Evolutionary conservation across 2,329 filamentous ascomycete genomes (phyloP), one percentile per base, ranked within the genome.

Genomic region (Albophoma yamanashiensis): DNA sequence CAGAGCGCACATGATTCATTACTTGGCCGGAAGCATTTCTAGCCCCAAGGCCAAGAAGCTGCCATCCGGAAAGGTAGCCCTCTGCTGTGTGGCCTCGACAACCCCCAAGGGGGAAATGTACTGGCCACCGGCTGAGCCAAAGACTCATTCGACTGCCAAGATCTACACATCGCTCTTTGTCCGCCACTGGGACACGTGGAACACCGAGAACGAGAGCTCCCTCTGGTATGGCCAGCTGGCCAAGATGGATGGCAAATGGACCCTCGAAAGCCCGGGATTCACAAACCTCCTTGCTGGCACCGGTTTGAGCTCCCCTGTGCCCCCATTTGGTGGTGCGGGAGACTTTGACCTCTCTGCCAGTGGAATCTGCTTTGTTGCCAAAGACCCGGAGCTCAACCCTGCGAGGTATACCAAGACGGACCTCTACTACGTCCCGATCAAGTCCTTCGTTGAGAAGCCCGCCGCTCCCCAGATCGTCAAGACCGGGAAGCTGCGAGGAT

Each of bases 131-230:
- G 78, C 80, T 17, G 84, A 82, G 43, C 75, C 82, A 63, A 84
- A 86, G 68, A 77, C 82, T 2, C 74, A 79, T 31, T 87, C 87
- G 25, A 82, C 84, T 4, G 91, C 84, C 36, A 86, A 83, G 66
- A 81, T 91, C 27, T 94, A 94, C 72, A 84, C 84, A 25, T 84
- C 82, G 56, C 82, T 92, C 34, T 94, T 90, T 67, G 89, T 90
- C 36, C 83, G 91, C 17, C 89, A 95, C 68, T 95, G 91, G 91
- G 90, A 95, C 70, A 73, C 81, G n/a, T 95, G 88, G 74, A 78
- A 86, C 34, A 85, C 82, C 0, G 81, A 86, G 55, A 86, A 89
- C 67, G 84, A 82, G 62, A 88, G 86, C 67, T 82, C 88, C 2
- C 79, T 96, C 36, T 94, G 88, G 80, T 89, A 90, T 38, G 86